Percentiles rank a stretch among this genome's conserved stretches.
These are phyloP conservation scores for Fusarium secorum DNA, from an alignment of 2,329 filamentous ascomycete species.

Conservation along the genomic window DNA sequence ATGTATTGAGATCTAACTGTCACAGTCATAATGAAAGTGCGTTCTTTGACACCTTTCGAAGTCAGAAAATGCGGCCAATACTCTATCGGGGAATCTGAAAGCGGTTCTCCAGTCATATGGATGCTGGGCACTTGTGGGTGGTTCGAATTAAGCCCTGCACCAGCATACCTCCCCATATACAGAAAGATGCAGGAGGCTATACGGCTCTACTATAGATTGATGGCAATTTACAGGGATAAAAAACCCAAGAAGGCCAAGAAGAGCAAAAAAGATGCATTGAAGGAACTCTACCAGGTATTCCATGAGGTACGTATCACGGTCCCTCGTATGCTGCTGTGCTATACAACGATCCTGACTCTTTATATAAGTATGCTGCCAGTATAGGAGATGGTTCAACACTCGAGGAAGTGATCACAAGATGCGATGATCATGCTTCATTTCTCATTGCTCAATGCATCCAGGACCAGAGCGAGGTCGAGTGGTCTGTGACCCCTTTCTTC, in stretches of 20 bases:
- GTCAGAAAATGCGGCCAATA: constrained; percentile 59
- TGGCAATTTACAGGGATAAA: constrained; percentile 60
- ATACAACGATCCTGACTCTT: neutral
- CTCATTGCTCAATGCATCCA: constrained; percentile 61
- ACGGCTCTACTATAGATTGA: constrained; percentile 68
- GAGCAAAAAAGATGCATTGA: constrained; percentile 41
- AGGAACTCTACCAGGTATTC: constrained; percentile 45
- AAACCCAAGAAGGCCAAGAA: constrained; percentile 44
- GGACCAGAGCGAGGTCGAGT: constrained; percentile 47
- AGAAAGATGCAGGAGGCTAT: constrained; percentile 69
- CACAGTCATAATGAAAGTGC: constrained; percentile 46
- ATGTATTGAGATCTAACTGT: constrained; percentile 21
- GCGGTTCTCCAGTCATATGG: constrained; percentile 69
- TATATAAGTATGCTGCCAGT: constrained; percentile 56
- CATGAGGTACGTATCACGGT: constrained; percentile 40
- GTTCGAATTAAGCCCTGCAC: constrained; percentile 71
- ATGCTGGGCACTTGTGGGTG: constrained; percentile 66
- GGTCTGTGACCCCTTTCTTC: constrained; percentile 57
- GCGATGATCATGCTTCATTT: constrained; percentile 59
- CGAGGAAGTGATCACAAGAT: constrained; percentile 57
- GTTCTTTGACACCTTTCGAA: constrained; percentile 55
- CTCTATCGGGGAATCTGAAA: constrained; percentile 61
- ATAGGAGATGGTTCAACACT: constrained; percentile 62
- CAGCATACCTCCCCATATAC: constrained; percentile 64
- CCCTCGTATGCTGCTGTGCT: neutral